phyloP scores from a whole-genome alignment of 768 basidiomycete species.

The Psilocybe sp. region DNA sequence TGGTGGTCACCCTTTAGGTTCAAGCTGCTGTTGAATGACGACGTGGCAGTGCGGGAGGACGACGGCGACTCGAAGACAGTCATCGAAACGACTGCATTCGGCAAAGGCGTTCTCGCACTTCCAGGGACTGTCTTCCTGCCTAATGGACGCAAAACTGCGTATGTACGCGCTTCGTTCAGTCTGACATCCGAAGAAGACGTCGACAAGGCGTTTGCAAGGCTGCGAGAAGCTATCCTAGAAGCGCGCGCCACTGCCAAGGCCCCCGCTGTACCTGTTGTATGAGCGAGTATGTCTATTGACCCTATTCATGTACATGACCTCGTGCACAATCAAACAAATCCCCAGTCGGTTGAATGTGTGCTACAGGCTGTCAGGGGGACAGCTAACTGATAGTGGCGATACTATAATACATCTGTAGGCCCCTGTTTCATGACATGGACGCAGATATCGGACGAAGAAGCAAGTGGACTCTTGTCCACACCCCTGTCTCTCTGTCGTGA shows the following conservation, averaged over 20 bases:
- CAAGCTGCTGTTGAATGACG: conserved; percentile 50
- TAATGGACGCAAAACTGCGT: conserved; percentile 61
- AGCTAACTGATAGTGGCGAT: too few relatives aligned
- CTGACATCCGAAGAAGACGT: conserved; percentile 63
- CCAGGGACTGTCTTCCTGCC: conserved; percentile 85
- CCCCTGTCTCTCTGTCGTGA: too few relatives aligned
- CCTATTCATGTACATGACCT: too few relatives aligned
- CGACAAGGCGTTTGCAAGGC: conserved; percentile 66
- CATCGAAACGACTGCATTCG: conserved; percentile 72
- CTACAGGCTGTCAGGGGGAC: too few relatives aligned
- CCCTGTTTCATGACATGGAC: too few relatives aligned
- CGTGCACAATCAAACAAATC: too few relatives aligned
- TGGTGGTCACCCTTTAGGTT: conserved; percentile 61
- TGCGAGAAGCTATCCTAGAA: conserved; percentile 39
- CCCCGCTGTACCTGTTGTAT: too few relatives aligned
- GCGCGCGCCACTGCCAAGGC: conserved; percentile 16
- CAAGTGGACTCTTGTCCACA: too few relatives aligned
- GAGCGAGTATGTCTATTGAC: too few relatives aligned
- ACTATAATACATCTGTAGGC: too few relatives aligned
- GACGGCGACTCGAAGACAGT: conserved; percentile 70
- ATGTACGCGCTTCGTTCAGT: conserved; percentile 84
- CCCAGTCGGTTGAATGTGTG: too few relatives aligned
- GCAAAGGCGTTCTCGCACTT: conserved; percentile 83
- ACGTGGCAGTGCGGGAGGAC: conserved; percentile 15
- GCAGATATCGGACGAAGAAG: too few relatives aligned